Conservation (phyloP, 164 flowering plant species). For the Vitis rotundifolia region DNA sequence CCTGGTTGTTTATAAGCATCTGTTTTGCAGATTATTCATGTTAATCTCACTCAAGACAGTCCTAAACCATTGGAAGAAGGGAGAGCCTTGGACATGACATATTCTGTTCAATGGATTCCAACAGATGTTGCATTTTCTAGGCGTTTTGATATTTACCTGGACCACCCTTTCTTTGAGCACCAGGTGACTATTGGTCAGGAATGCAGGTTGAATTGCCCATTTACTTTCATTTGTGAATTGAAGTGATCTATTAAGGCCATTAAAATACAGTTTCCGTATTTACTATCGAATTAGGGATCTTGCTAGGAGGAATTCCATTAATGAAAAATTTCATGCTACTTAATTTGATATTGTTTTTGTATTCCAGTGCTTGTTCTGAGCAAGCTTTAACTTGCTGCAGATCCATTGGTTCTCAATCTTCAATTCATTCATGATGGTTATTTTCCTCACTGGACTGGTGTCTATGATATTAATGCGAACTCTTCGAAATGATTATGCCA, state of each 20-base stretch:
- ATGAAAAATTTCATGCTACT: too few species aligned
- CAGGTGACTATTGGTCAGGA: conserved; percentile 51
- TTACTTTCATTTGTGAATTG: too few species aligned
- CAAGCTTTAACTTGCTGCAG: conserved; percentile 36
- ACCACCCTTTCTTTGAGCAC: conserved; percentile 98
- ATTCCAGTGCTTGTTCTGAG: conserved; percentile 6
- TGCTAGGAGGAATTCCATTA: too few species aligned
- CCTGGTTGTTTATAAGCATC: too few species aligned
- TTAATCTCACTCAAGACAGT: conserved; percentile 80
- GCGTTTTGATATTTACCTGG: conserved; percentile 96
- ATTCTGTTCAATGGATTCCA: conserved; percentile 79
- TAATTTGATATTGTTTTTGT: background rate
- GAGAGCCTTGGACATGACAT: conserved; percentile 72
- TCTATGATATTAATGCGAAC: conserved; percentile 99
- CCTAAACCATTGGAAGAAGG: conserved; percentile 83
- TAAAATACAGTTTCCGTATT: too few species aligned
- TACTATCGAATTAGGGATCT: too few species aligned
- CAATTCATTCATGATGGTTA: conserved; percentile 99
- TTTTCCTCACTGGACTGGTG: conserved; percentile 97
- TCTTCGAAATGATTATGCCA: conserved; percentile 97
- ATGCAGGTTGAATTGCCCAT: too few species aligned
- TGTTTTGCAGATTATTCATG: conserved; percentile 83
- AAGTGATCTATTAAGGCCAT: too few species aligned
- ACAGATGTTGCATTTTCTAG: conserved; percentile 78
- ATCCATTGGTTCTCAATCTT: conserved; percentile 98